A percentile compares a stretch with the other conserved stretches of the same genome.
Conservation (phyloP, 257 asterid genomes). For the Verbascum thapsus region DNA sequence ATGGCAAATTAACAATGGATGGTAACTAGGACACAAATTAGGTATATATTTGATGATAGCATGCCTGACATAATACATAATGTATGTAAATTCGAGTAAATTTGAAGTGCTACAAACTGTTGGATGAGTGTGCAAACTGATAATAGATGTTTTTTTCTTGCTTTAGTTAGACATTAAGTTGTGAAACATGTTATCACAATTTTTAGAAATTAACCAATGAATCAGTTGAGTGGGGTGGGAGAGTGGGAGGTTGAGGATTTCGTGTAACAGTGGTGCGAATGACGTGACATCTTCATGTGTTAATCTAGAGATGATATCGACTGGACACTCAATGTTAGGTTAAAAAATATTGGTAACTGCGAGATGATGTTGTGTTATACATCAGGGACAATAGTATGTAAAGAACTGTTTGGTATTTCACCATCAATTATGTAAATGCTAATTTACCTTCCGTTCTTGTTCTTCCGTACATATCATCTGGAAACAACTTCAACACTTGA, state of each 20-base stretch:
- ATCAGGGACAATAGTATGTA: neutral
- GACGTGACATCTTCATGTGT: neutral
- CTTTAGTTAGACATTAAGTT: constrained; percentile 7
- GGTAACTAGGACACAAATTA: constrained; percentile 9
- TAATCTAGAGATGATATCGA: neutral
- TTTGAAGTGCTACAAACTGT: constrained; percentile 6
- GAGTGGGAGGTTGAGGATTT: neutral
- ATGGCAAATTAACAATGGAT: neutral
- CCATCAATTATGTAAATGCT: neutral
- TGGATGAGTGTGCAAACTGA: neutral
- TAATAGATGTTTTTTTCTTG: too few relatives aligned
- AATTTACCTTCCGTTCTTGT: neutral
- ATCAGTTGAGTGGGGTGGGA: neutral
- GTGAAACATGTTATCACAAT: neutral
- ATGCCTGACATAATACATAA: too few relatives aligned
- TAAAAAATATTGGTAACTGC: constrained; percentile 10
- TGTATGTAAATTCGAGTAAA: neutral
- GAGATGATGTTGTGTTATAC: neutral
- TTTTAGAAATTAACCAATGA: neutral
- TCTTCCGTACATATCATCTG: neutral
- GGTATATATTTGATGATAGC: neutral
- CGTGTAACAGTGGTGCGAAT: neutral
- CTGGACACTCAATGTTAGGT: constrained; percentile 5
- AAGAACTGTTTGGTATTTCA: neutral
- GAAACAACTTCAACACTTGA: neutral